Evolutionary conservation across 176 grass and related monocot species (phyloP).

Genomic region (Aegilops sharonensis): DNA sequence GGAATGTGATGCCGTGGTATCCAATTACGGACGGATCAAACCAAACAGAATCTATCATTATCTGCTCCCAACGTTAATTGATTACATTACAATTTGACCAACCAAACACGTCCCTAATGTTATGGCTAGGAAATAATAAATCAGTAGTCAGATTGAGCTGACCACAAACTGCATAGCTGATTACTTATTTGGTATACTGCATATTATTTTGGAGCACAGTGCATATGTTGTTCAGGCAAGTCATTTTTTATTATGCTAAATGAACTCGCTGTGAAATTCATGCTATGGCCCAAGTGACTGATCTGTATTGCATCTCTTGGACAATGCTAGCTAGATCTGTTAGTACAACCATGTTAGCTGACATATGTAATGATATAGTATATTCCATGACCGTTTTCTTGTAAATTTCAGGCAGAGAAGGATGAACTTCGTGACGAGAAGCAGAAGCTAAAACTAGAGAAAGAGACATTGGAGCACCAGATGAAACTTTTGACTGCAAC

Average conservation of each 20-base stretch:
- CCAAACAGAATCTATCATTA: no score
- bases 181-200: background rate
- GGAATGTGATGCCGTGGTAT: no score
- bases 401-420: conserved; percentile 62
- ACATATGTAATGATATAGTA: background rate
- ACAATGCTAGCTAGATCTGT: background rate
- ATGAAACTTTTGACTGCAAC: conserved; percentile 54
- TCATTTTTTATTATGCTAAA: background rate
- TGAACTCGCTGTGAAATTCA: background rate
- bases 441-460: conserved; percentile 64
- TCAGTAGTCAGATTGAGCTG: background rate
- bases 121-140: background rate
- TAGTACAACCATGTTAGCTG: background rate
- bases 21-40: no score
- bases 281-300: background rate
- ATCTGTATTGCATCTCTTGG: background rate
- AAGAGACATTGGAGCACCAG: conserved; percentile 63
- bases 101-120: background rate
- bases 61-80: no score
- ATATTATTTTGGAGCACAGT: background rate
- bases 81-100: no score
- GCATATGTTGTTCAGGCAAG: background rate
- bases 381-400: background rate
- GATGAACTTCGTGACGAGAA: conserved; percentile 82
- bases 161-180: background rate